Evolutionary conservation across 352 stramenopile genomes (phyloP), one percentile per base, ranked within the genome.

Genomic region (Peronospora destructor): DNA sequence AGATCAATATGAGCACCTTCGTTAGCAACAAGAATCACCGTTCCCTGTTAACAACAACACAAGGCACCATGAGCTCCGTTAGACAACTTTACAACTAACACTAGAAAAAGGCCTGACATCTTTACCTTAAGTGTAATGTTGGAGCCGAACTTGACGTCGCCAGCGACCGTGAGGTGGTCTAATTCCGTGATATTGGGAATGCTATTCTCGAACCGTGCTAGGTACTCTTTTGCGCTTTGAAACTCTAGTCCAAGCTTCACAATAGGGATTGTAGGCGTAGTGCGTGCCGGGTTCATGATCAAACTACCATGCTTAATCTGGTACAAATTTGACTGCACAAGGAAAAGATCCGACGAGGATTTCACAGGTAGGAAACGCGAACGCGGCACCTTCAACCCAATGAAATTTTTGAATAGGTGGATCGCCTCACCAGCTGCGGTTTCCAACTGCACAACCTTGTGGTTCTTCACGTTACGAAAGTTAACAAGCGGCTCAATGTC

Each of bases 291-390:
- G 49, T 92, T 95, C 70, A 96, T 92, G 21, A 95, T 61, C 33
- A 97, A 59, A 61, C 76, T 89, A 33, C 90, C 90, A 57, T 97
- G 90, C 57, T 94, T 94, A 57, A 96, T 89, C 51, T 91, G 86
- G 65, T 96, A 97, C 51, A 97, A 56, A 64, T 96, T 95, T 14
- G 78, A 94, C 69, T 97, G 90, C 29, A 97, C 85, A 1, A 96
- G 70, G 39, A 99, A 88, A 13, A 99, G 78, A 61, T 99, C 97
- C 36, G 93, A 97, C 45, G 95, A 98, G 52, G 97, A 99, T 71
- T 99, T 99, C 16, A 99, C 97, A 0, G 97, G 97, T 35, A 98
- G 71, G 61, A 99, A 99, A 44, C 95, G 92, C 44, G 87, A 94
- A 33, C 95, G 92, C 13, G 92, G 87, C 28, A 99, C 96, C 61